Evolutionary conservation across 352 stramenopile genomes (phyloP).

Genomic region (Discostella stelligera): DNA sequence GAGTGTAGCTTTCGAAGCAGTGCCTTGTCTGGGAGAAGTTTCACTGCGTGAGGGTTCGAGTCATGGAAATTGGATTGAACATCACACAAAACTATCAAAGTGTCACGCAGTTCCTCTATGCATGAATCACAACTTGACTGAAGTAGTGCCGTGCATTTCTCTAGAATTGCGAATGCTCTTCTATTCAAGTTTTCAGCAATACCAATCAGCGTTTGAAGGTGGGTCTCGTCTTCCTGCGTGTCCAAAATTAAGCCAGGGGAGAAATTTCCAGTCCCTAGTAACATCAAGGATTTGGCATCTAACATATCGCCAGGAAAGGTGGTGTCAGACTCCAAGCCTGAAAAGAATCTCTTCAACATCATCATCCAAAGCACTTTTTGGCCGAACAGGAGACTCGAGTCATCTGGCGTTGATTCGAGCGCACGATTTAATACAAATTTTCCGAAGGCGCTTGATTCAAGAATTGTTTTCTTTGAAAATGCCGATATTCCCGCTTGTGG

Average conservation of each 20-base stretch:
- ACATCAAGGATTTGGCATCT: conserved; percentile 38
- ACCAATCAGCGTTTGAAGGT: conserved; percentile 43
- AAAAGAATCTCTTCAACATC: conserved; percentile 37
- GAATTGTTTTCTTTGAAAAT: conserved; percentile 21
- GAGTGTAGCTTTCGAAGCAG: conserved; percentile 47
- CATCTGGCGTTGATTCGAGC: conserved; percentile 32
- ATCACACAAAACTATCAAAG: conserved; percentile 52
- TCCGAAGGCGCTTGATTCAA: conserved; percentile 20
- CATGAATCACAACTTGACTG: conserved; percentile 46
- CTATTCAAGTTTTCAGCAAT: conserved; percentile 45
- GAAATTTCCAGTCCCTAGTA: conserved; percentile 20
- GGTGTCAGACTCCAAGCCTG: conserved; percentile 10
- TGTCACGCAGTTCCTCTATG: conserved; percentile 43
- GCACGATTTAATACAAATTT: conserved; percentile 26
- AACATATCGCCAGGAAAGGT: conserved; percentile 18
- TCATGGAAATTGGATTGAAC: conserved; percentile 47
- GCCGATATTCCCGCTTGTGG: not conserved
- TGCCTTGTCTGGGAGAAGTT: conserved; percentile 36
- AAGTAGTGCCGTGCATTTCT: conserved; percentile 44
- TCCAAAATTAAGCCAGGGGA: conserved; percentile 21
- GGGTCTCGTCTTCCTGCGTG: conserved; percentile 18
- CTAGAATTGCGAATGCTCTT: conserved; percentile 34
- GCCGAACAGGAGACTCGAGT: conserved; percentile 23
- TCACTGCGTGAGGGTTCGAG: conserved; percentile 15
- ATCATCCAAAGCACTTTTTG: conserved; percentile 45